Evolutionary conservation across 345 rosid genomes (phyloP).

Genomic region (Crucihimalaya himalaica): DNA sequence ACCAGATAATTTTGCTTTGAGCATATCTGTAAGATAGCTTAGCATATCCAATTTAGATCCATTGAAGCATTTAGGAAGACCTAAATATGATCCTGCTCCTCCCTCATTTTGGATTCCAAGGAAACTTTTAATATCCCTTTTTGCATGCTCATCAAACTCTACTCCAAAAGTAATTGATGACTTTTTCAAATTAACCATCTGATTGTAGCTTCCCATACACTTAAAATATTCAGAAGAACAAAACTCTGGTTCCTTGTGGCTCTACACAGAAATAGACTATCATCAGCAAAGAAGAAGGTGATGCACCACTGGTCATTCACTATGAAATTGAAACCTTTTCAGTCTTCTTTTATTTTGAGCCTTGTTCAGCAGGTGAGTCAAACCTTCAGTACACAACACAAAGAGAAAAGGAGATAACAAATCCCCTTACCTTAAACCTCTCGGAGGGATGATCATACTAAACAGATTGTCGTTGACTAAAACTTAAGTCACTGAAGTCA

Average conservation of each 20-base stretch:
- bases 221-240: not conserved
- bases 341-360: too few relatives aligned
- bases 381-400: not conserved
- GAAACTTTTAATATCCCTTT: not conserved
- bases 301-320: not conserved
- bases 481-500: not conserved
- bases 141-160: not conserved
- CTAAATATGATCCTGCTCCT: not conserved
- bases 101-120: not conserved
- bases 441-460: accelerated
- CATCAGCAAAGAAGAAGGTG: not conserved
- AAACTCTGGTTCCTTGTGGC: not conserved
- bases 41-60: not conserved
- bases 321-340: not conserved
- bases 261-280: not conserved
- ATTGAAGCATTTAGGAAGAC: not conserved
- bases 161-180: not conserved
- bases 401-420: not conserved
- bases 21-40: not conserved
- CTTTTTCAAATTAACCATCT: not conserved
- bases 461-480: not conserved
- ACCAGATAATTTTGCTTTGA: not conserved
- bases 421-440: not conserved
- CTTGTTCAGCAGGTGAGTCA: not conserved
- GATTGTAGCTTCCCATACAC: not conserved